phyloP scores from a whole-genome alignment of 2,329 filamentous ascomycete species.

The Sporothrix curviconia region DNA sequence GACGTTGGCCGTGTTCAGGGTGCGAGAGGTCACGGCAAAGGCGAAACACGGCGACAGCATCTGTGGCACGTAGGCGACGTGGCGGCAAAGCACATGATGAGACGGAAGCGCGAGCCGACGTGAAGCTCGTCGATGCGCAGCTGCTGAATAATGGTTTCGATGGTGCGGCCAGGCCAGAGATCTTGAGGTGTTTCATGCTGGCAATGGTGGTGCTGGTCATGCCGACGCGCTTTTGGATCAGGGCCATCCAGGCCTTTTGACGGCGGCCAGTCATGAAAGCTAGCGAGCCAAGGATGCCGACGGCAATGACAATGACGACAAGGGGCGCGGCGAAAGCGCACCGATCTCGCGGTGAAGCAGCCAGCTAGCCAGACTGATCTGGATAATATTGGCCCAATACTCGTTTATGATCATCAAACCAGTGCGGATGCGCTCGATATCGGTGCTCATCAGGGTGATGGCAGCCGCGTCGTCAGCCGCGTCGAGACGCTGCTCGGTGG shows the following conservation, averaged over 20 bases:
- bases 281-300: not conserved
- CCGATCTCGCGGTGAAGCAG: constrained; percentile 20
- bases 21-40: constrained; percentile 23
- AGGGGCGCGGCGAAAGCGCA: constrained; percentile 19
- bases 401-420: constrained; percentile 26
- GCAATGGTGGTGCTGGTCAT: constrained; percentile 26
- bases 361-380: constrained; percentile 19
- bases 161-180: constrained; percentile 29
- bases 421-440: constrained; percentile 25
- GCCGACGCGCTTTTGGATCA: constrained; percentile 22
- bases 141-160: constrained; percentile 28
- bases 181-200: constrained; percentile 34
- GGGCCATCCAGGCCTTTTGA: constrained; percentile 23
- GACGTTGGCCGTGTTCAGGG: constrained; percentile 24
- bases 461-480: constrained; percentile 20
- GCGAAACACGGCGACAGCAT: constrained; percentile 32
- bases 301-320: constrained; percentile 9
- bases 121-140: constrained; percentile 30
- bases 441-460: constrained; percentile 29
- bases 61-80: constrained; percentile 29
- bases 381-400: constrained; percentile 20
- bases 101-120: constrained; percentile 25
- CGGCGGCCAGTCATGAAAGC: not conserved
- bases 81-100: constrained; percentile 24
- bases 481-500: constrained; percentile 20